Conservation (phyloP, 257 asterid genomes). For the Solanum medicagineum region DNA sequence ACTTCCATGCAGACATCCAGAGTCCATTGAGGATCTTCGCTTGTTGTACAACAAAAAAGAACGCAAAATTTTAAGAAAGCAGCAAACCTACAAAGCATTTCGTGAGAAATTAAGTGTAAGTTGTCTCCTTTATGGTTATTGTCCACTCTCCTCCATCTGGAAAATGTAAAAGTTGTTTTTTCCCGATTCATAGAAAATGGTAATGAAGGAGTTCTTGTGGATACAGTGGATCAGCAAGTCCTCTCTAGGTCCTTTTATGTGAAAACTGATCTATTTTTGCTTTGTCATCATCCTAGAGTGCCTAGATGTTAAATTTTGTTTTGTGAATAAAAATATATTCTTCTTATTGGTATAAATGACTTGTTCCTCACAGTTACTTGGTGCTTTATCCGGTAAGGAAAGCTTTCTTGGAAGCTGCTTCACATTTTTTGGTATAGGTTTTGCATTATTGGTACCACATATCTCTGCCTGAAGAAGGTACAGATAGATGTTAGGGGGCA, state of each 20-base stretch:
- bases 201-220: not conserved
- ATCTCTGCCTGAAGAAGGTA: not conserved
- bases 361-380: not conserved
- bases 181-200: not conserved
- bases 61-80: conserved; percentile 55
- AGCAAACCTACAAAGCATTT: conserved; percentile 49
- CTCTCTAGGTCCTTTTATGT: not conserved
- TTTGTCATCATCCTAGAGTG: not conserved
- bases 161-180: not conserved
- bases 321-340: not conserved
- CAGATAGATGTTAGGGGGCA: not conserved
- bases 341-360: not conserved
- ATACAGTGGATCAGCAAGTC: not conserved
- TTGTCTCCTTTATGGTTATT: conserved; percentile 3
- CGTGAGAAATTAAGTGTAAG: conserved; percentile 63
- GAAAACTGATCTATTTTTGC: not conserved
- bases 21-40: conserved; percentile 75
- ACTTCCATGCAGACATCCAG: conserved; percentile 52
- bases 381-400: not conserved
- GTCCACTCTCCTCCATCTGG: not conserved
- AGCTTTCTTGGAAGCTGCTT: not conserved
- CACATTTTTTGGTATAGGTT: not conserved
- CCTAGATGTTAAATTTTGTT: not conserved
- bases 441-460: not conserved
- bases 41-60: conserved; percentile 48